phyloP scores from a whole-genome alignment of 495 filamentous ascomycete species.

The Stereocaulon alpinum region DNA sequence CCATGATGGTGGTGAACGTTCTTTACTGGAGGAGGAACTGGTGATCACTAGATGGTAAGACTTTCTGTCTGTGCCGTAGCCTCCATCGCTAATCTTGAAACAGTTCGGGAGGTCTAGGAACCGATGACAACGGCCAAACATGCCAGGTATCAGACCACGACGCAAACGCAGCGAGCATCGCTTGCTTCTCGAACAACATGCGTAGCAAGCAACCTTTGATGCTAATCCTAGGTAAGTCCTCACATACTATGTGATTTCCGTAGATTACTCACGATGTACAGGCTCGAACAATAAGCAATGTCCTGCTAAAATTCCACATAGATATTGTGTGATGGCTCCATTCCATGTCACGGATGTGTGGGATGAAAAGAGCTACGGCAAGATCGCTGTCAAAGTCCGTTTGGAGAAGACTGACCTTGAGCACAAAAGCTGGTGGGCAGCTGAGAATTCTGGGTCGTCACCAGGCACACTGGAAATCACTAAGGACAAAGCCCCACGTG shows the following conservation, averaged over 20 bases:
- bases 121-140: conserved; percentile 34
- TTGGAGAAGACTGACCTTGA: conserved; percentile 58
- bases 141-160: conserved; percentile 37
- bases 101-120: conserved; percentile 42
- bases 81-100: conserved; percentile 12
- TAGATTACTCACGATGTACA: conserved; percentile 16
- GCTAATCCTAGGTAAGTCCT: conserved; percentile 47
- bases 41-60: conserved; percentile 59
- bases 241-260: background rate
- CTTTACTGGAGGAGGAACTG: conserved; percentile 53
- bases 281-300: conserved; percentile 43
- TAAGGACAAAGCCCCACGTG: conserved; percentile 21
- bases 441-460: conserved; percentile 21
- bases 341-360: conserved; percentile 67
- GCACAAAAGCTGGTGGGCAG: conserved; percentile 60
- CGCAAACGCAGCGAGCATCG: conserved; percentile 23
- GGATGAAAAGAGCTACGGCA: conserved; percentile 45
- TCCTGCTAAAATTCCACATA: conserved; percentile 46
- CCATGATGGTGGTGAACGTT: conserved; percentile 34
- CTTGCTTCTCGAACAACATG: conserved; percentile 32
- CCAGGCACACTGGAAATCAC: conserved; percentile 20
- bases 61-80: background rate
- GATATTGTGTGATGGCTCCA: conserved; percentile 61
- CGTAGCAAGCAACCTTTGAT: conserved; percentile 35
- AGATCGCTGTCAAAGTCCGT: conserved; percentile 46